Evolutionary conservation across 805 yeast species (phyloP).

Genomic region (Kluyveromyces siamensis): DNA sequence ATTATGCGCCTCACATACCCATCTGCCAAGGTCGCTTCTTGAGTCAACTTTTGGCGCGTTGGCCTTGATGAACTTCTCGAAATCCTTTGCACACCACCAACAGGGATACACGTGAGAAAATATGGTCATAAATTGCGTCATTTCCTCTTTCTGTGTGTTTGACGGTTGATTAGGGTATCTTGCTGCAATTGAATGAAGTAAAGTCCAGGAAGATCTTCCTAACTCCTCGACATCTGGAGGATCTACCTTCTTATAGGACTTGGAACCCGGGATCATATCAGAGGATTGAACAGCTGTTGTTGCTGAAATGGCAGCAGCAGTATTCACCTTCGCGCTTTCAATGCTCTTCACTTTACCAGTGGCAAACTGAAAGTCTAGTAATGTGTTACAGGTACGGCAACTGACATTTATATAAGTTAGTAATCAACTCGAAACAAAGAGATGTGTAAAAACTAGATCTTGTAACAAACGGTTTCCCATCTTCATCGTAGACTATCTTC

Average conservation of each 20-base stretch:
- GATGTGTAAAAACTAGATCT: background rate
- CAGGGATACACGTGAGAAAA: constrained; percentile 87
- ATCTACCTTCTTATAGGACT: constrained; percentile 38
- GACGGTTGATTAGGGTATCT: constrained; percentile 69
- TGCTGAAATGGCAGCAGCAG: constrained; percentile 9
- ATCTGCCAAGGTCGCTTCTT: constrained; percentile 73
- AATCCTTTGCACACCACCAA: constrained; percentile 86
- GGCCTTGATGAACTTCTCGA: constrained; percentile 48
- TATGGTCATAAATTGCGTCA: constrained; percentile 56
- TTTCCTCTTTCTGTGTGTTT: constrained; percentile 53
- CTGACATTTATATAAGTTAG: constrained; percentile 25
- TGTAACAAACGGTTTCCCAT: constrained; percentile 82
- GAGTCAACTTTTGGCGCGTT: constrained; percentile 48
- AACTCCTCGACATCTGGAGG: constrained; percentile 82
- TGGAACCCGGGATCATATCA: constrained; percentile 17
- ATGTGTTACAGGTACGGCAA: constrained; percentile 82
- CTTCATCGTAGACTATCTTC: constrained; percentile 65
- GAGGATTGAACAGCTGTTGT: constrained; percentile 1
- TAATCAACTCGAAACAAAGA: background rate
- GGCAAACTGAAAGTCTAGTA: constrained; percentile 71
- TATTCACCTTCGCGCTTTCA: constrained; percentile 2
- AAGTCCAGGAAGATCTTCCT: constrained; percentile 88
- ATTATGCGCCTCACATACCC: constrained; percentile 96
- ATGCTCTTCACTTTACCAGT: constrained; percentile 21
- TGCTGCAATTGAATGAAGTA: constrained; percentile 85